Base-by-base conservation (phyloP, 495 filamentous ascomycete species). In the Delitschia confertaspora region DNA sequence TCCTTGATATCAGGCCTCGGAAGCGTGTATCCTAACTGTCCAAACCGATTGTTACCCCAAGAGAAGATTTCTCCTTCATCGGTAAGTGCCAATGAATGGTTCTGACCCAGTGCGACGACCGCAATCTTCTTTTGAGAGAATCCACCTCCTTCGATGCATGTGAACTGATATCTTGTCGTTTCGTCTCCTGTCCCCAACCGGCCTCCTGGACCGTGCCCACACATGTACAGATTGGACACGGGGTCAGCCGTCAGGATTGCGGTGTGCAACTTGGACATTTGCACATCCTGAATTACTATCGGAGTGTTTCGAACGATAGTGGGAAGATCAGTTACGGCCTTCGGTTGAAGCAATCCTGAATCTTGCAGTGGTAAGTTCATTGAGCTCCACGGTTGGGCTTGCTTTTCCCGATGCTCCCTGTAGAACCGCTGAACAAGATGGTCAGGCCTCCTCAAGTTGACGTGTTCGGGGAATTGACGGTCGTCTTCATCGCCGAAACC, bases 401-500 rank as follows among this genome's bases (percentile, higher is more conserved):
- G 47, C 34, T 33, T 50, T 45, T 42, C 62, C 27, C 56, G 30
- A 33, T 62, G 50, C 52, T 67, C 57, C 1, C 41, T 34, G 32
- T 79, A 76, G 45, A 91, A 82, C 25, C 78, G 66, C 30, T 74
- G 67, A 4, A 94, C 62, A 13, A 96, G 67, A 49, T 88, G 79
- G 16, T 83, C 78, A 1, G 89, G 87, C n/a, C 93, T 78, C 31
- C 80, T 74, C 45, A 96, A 59, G 16, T 65, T 63, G 9, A 94
- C 73, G 30, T 86, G 76, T 57, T 98, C 91, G 0, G 91, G 91
- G 59, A 78, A 94, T 39, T 95, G 87, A 3, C 91, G 79, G 51
- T 98, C 88, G 60, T 95, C 88, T 53, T 88, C 79, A 56, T 95
- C 85, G 11, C 87, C 85, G 51, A 96, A 82, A 2, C 93, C 91